Evolutionary conservation across 768 basidiomycete genomes (phyloP), one percentile per base, ranked within the genome.

Genomic region (Pluteus cervinus): DNA sequence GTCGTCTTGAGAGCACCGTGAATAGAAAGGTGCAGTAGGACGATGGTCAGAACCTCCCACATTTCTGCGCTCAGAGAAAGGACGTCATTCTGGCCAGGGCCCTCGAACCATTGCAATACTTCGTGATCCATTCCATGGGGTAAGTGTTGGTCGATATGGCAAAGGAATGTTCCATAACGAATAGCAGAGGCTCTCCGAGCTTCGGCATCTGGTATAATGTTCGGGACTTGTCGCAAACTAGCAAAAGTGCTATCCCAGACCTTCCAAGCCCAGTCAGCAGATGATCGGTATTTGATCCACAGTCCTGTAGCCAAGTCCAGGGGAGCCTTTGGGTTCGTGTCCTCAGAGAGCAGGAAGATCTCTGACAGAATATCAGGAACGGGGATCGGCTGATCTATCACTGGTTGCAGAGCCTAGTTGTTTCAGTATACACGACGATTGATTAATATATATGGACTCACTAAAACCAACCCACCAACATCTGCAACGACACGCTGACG

Each of bases 231-330:
- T 29, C 79, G 81, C 29, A 90, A 63, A 36, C 79, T 81, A 5
- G 82, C 76, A 29, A 90, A 68, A 1, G 81, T 76, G 48, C 85
- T 88, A 52, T 88, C 85, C 86, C 86, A 89, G 14, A 83, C 81
- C 48, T 80, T 82, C 76, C 77, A 82, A 2, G 74, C 85, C 85
- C 86, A 88, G 47, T 86, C 75, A 10, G 58, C 50, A 0, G 84
- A 75, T 11, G 74, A 75, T 29, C 82, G 76, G 48, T 88, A 88
- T 52, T 85, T 83, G 57, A 85, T 83, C 87, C 87, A 90, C 10
- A 90, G 63, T 31, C 73, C 72, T 47, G 82, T 83, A 1, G 86
- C 86, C 15, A 90, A 74, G 32, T 73, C 69, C 1, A 79, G 78
- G 2, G 83, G 73, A 4, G 79, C 83, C 40, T 81, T 76, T 1